phyloP scores from a whole-genome alignment of 73 alveolate genomes.

The Paramecium tetraurelia region DNA sequence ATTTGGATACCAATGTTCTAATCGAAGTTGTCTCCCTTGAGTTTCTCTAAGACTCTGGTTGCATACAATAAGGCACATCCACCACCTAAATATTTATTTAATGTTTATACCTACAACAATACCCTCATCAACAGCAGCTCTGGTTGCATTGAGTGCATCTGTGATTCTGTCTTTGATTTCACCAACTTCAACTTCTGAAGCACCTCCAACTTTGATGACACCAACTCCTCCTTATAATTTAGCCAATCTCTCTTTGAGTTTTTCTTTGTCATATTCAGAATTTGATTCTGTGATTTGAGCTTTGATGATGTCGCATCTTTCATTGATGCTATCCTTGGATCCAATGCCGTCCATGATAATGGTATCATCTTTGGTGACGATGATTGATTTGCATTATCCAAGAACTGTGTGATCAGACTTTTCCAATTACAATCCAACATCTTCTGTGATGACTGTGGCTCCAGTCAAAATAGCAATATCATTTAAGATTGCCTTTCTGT shows the following conservation, averaged over 20 bases:
- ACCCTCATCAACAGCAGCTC: conserved; percentile 98
- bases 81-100: conserved; percentile 43
- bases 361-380: conserved; percentile 96
- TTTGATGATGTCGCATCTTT: conserved; percentile 79
- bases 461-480: conserved; percentile 96
- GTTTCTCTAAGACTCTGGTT: conserved; percentile 72
- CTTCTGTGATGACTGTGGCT: conserved; percentile 91
- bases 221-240: conserved; percentile 98
- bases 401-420: conserved; percentile 77
- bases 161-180: conserved; percentile 96
- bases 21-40: conserved; percentile 89
- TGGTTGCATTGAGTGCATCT: conserved; percentile 97
- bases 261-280: conserved; percentile 92
- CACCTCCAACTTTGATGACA: conserved; percentile 97
- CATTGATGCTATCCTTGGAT: conserved; percentile 74
- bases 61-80: conserved; percentile 93
- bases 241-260: conserved; percentile 95
- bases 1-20: conserved; percentile 88
- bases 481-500: conserved; percentile 90
- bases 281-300: conserved; percentile 79
- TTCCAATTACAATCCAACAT: conserved; percentile 85
- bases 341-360: conserved; percentile 97
- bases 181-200: conserved; percentile 94
- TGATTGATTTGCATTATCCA: conserved; percentile 88
- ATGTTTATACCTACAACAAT: conserved; percentile 79